Evolutionary conservation across 2,329 filamentous ascomycete genomes (phyloP), one percentile per base, ranked within the genome.

Genomic region (Pseudocercospora eumusae): DNA sequence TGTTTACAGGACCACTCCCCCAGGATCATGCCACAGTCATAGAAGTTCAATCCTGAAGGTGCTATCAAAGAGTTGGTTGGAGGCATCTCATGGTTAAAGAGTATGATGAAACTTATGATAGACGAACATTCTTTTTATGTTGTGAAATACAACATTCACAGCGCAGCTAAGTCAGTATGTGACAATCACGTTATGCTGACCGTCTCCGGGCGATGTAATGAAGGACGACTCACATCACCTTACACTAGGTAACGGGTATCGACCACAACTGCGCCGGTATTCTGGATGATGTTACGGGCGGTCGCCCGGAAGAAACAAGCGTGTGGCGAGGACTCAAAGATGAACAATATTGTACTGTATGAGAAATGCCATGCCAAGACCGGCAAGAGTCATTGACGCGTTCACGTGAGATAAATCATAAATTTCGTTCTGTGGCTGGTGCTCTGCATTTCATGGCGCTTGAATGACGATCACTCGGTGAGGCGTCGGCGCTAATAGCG

Each of bases 291-390:
- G 36, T 45, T 13, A 61, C 59, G n/a, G 59, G 59, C 31, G 54
- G 59, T 8, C 31, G 59, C 27, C 20, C 45, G 31, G 57, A 59
- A 52, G 42, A 59, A 20, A 56, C 61, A 9, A 52, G 56, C 44
- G 53, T 63, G 27, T 59, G 61, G 61, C 55, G 56, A 50, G 61
- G 61, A 18, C 52, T 63, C 2, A 52, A 53, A 20, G 56, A 59
- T 76, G 36, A 79, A 79, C 60, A 77, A 76, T 9, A 71, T 79
- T 21, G 77, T 78, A n/a, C n/a, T n/a, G n/a, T n/a, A n/a, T n/a
- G n/a, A n/a, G n/a, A n/a, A n/a, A n/a, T n/a, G n/a, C n/a, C n/a
- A n/a, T n/a, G n/a, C n/a, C n/a, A n/a, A n/a, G n/a, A n/a, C n/a
- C n/a, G n/a, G n/a, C n/a, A n/a, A n/a, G n/a, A n/a, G n/a, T n/a